These are phyloP conservation scores for Phlegmacium glaucopus DNA, from an alignment of 768 basidiomycete species.

Conservation along the genomic window DNA sequence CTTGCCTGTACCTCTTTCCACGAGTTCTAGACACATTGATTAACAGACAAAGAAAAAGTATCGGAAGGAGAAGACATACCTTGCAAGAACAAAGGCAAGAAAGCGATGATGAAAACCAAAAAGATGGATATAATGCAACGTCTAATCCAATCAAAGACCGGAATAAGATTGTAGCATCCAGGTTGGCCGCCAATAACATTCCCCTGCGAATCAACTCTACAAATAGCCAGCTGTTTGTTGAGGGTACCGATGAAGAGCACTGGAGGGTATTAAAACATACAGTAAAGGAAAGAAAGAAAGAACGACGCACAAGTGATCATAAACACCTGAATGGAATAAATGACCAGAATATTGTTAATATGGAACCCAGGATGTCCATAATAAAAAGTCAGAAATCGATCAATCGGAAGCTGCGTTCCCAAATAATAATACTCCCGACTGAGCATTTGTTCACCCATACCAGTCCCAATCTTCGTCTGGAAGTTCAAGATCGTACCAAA, in stretches of 20 bases:
- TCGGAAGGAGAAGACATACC: constrained; percentile 43
- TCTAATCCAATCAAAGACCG: constrained; percentile 97
- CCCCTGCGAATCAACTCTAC: constrained; percentile 76
- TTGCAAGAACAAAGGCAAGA: constrained; percentile 94
- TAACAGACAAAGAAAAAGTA: constrained; percentile 1
- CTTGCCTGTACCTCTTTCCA: constrained; percentile 94
- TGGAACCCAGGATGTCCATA: constrained; percentile 99
- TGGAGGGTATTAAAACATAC: constrained; percentile 20
- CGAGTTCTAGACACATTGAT: constrained; percentile 60
- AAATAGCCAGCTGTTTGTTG: constrained; percentile 90
- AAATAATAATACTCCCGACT: constrained; percentile 99
- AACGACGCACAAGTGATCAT: constrained; percentile 82
- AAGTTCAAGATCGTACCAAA: constrained; percentile 99
- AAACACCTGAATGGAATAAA: constrained; percentile 96
- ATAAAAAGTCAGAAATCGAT: constrained; percentile 99
- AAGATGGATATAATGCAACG: constrained; percentile 97
- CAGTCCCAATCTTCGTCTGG: constrained; percentile 99
- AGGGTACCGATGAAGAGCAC: constrained; percentile 95
- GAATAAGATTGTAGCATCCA: constrained; percentile 94
- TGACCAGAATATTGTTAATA: constrained; percentile 99
- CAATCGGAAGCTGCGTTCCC: constrained; percentile 95
- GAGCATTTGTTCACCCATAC: constrained; percentile 99
- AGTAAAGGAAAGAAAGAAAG: neutral
- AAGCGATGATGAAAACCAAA: constrained; percentile 98
- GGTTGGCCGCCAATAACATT: constrained; percentile 81